Evolutionary conservation across 2,329 filamentous ascomycete species (phyloP).

Genomic region (Colletotrichum musae): DNA sequence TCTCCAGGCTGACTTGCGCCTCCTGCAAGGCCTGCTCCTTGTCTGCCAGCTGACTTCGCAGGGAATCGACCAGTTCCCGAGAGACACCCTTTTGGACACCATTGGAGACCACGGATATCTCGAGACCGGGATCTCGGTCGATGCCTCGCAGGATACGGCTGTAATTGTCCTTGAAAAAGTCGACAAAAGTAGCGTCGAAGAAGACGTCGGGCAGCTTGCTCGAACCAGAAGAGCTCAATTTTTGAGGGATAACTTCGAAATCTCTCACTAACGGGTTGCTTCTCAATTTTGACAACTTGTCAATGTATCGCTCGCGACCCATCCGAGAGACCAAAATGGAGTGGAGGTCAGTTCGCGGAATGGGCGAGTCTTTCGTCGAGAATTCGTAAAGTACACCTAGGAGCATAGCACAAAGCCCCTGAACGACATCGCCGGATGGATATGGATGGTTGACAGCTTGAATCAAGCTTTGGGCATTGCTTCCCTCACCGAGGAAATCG

Average conservation of each 20-base stretch:
- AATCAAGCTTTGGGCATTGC: conserved; percentile 88
- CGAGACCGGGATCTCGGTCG: conserved; percentile 90
- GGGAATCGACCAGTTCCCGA: conserved; percentile 89
- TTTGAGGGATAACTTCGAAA: conserved; percentile 88
- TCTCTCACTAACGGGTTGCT: conserved; percentile 86
- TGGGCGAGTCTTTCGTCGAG: conserved; percentile 95
- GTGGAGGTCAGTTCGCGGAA: conserved; percentile 85
- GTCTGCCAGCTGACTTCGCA: conserved; percentile 83
- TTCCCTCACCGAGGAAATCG: conserved; percentile 92
- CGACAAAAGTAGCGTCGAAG: conserved; percentile 88
- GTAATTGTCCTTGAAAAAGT: conserved; percentile 97
- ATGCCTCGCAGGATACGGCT: conserved; percentile 87
- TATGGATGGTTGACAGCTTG: conserved; percentile 76
- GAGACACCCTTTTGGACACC: conserved; percentile 91
- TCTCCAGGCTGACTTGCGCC: conserved; percentile 60
- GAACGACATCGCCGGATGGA: conserved; percentile 75
- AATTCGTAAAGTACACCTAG: conserved; percentile 96
- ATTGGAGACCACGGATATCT: conserved; percentile 85
- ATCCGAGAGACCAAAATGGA: conserved; percentile 82
- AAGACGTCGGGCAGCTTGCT: conserved; percentile 82
- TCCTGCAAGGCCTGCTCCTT: conserved; percentile 70
- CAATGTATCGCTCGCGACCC: conserved; percentile 89
- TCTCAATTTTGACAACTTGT: conserved; percentile 83
- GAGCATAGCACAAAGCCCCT: conserved; percentile 87
- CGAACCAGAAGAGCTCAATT: conserved; percentile 62